A percentile compares a stretch with the other conserved stretches of the same genome.
These are phyloP conservation scores for Clitocybe nebularis DNA, from an alignment of 1,284 basidiomycete species.

Conservation along the genomic window DNA sequence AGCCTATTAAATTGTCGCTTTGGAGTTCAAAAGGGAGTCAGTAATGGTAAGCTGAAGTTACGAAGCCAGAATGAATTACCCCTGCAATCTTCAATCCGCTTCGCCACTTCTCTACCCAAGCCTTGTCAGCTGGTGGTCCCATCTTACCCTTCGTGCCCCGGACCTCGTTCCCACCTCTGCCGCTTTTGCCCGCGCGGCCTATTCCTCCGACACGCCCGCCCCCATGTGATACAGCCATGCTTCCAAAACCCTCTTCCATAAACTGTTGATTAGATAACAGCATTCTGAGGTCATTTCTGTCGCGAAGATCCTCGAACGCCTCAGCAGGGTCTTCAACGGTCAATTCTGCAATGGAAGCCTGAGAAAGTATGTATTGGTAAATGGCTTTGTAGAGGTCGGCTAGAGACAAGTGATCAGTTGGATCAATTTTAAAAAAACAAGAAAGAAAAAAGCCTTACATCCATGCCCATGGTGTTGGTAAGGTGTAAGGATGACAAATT, in stretches of 20 bases:
- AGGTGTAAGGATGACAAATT: slow-evolving; percentile 92
- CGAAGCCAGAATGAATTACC: slow-evolving; percentile 37
- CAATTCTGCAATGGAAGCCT: slow-evolving; percentile 76
- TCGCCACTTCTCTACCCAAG: slow-evolving; percentile 81
- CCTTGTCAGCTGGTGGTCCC: slow-evolving; percentile 71
- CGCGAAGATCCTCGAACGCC: slow-evolving; percentile 91
- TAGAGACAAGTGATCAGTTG: slow-evolving; percentile 26
- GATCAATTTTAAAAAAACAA: background rate
- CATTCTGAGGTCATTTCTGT: slow-evolving; percentile 86
- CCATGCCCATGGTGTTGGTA: slow-evolving; percentile 91
- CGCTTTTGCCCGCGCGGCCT: slow-evolving; percentile 34
- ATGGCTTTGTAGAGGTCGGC: slow-evolving; percentile 87
- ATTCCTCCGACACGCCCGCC: slow-evolving; percentile 49
- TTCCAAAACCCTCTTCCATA: slow-evolving; percentile 62
- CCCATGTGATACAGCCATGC: slow-evolving; percentile 32
- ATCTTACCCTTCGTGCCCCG: slow-evolving; percentile 51
- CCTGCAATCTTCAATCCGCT: slow-evolving; percentile 86
- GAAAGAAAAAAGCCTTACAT: slow-evolving; percentile 51
- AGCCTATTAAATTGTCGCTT: slow-evolving; percentile 92
- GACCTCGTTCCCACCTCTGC: slow-evolving; percentile 24
- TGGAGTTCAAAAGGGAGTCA: too few relatives aligned
- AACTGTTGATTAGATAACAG: slow-evolving; percentile 66
- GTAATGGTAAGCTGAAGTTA: background rate
- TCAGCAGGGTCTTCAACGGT: slow-evolving; percentile 98
- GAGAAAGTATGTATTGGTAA: slow-evolving; percentile 72